Evolutionary conservation across 495 filamentous ascomycete species (phyloP).

Genomic region (Aspergillus diversus): DNA sequence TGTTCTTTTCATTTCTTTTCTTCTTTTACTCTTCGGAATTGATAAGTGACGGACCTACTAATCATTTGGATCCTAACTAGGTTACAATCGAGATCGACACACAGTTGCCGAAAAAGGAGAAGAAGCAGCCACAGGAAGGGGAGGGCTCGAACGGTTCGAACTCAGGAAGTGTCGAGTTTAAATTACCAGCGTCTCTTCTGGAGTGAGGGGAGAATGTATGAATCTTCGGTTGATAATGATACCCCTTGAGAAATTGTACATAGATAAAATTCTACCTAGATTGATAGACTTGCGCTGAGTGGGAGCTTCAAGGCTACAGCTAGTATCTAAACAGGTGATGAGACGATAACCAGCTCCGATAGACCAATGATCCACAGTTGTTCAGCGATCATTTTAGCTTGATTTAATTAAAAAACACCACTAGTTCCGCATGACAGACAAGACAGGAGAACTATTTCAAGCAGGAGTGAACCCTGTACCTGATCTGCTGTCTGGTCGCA

Average conservation of each 20-base stretch:
- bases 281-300: background rate
- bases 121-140: slow-evolving; percentile 26
- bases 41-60: slow-evolving; percentile 16
- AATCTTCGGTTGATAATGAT: slow-evolving; percentile 4
- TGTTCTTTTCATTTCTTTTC: slow-evolving; percentile 27
- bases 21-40: background rate
- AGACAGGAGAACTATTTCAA: background rate
- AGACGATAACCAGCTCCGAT: slow-evolving; percentile 6
- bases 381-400: slow-evolving; percentile 22
- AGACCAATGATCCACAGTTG: slow-evolving; percentile 12
- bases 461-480: too few species aligned
- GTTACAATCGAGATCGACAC: slow-evolving; percentile 70
- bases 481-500: too few species aligned
- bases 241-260: slow-evolving; percentile 16
- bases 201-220: slow-evolving; percentile 29
- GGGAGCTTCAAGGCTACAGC: background rate
- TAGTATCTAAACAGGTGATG: background rate
- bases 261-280: slow-evolving; percentile 1
- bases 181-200: slow-evolving; percentile 44
- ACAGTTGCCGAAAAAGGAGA: slow-evolving; percentile 58
- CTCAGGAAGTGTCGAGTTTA: slow-evolving; percentile 36
- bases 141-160: slow-evolving; percentile 14
- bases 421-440: slow-evolving; percentile 5
- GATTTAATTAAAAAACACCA: slow-evolving; percentile 14
- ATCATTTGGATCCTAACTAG: slow-evolving; percentile 38